phyloP scores from a whole-genome alignment of 2,329 filamentous ascomycete species.

The Pseudogymnoascus destructans region DNA sequence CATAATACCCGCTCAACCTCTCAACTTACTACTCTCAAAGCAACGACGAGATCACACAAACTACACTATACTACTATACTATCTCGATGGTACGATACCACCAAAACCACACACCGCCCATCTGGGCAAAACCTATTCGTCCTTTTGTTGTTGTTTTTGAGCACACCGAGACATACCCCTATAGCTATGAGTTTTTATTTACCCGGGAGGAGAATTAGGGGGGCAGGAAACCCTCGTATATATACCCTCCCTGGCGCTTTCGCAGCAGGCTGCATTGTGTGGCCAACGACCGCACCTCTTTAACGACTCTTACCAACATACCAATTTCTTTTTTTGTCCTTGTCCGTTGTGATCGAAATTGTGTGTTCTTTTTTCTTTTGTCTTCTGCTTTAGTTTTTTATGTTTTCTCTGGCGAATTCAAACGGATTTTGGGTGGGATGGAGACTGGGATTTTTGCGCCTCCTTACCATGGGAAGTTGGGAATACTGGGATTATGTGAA shows the following conservation, averaged over 20 bases:
- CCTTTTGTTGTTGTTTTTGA: not conserved
- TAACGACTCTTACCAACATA: not conserved
- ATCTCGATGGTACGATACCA: not conserved
- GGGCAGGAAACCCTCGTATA: not conserved
- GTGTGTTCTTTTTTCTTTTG: not conserved
- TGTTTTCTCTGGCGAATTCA: not conserved
- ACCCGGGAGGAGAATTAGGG: not conserved
- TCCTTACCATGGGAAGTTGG: not conserved
- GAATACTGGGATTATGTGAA: not conserved
- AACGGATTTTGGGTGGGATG: not conserved
- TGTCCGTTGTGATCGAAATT: not conserved
- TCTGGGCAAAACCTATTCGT: not conserved
- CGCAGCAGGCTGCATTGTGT: not conserved
- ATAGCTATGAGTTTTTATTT: slow-evolving; percentile 4
- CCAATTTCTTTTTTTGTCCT: not conserved
- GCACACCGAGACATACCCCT: not conserved
- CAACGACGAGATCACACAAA: not conserved
- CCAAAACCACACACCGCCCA: not conserved
- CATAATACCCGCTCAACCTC: not conserved
- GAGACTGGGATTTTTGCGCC: not conserved
- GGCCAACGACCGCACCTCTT: not conserved
- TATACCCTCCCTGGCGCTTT: not conserved
- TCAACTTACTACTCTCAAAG: not conserved
- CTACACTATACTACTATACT: not conserved
- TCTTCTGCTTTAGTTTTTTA: not conserved